Conservation (phyloP, 225 moss, liverwort and hornwort genomes). For the Marchantia paleacea region DNA sequence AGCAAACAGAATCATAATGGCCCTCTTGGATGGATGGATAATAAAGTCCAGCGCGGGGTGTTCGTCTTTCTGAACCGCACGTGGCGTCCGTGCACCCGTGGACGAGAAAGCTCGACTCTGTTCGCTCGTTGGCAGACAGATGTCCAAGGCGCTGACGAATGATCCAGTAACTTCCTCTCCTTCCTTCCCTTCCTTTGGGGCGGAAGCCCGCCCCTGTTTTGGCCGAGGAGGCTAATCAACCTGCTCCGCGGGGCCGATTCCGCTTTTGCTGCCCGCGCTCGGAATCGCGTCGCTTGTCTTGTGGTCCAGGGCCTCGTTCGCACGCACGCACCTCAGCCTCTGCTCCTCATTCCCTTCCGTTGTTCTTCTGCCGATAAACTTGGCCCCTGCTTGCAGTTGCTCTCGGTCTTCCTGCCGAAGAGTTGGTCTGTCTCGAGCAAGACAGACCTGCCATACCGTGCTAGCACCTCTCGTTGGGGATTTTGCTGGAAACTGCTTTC, state of each 20-base stretch:
- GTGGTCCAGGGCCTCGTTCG: slow-evolving; percentile 10
- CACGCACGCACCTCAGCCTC: neutral
- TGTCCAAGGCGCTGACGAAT: neutral
- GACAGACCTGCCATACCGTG: neutral
- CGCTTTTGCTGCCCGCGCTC: neutral
- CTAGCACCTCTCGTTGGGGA: neutral
- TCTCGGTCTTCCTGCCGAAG: neutral
- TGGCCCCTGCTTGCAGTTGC: neutral
- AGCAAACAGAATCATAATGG: neutral
- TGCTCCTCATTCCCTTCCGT: too few species aligned
- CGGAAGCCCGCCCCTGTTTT: neutral
- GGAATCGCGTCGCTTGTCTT: too few species aligned
- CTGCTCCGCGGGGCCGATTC: neutral
- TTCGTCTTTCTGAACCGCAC: neutral
- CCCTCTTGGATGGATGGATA: neutral
- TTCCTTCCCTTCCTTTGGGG: neutral
- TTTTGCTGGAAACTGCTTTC: neutral
- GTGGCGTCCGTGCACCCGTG: neutral
- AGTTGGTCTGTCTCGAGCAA: neutral
- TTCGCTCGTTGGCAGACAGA: neutral
- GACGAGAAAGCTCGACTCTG: neutral
- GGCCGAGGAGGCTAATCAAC: neutral
- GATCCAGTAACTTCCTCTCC: slow-evolving; percentile 6
- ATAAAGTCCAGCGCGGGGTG: neutral
- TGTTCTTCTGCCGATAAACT: neutral